These are phyloP conservation scores for Xerocomus potaroensis DNA, from an alignment of 768 basidiomycete species.

Conservation along the genomic window DNA sequence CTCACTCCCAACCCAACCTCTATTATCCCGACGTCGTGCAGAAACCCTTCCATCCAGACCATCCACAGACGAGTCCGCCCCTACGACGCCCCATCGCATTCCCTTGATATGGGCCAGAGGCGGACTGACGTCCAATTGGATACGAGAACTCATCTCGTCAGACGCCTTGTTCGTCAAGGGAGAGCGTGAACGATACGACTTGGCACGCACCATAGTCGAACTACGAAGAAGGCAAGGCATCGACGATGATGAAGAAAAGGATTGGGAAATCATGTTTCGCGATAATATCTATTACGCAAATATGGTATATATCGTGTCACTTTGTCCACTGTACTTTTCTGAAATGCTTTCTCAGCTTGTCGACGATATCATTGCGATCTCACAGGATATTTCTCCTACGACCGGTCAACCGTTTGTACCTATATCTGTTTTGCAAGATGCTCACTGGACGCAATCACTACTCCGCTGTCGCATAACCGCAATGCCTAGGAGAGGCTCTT, in stretches of 20 bases:
- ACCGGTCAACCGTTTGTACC: constrained; percentile 70
- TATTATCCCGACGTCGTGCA: constrained; percentile 24
- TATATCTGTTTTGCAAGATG: constrained; percentile 60
- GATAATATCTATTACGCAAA: constrained; percentile 81
- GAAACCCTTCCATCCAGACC: constrained; percentile 27
- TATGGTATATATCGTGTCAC: constrained; percentile 52
- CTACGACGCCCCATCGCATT: constrained; percentile 17
- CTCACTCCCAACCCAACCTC: constrained; percentile 15
- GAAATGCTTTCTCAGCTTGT: constrained; percentile 47
- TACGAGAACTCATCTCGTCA: constrained; percentile 66
- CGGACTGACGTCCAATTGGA: constrained; percentile 71
- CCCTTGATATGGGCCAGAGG: constrained; percentile 71
- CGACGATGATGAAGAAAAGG: constrained; percentile 58
- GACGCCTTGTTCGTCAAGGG: constrained; percentile 76
- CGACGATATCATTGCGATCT: constrained; percentile 74
- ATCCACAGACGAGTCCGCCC: constrained; percentile 12
- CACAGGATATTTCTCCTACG: constrained; percentile 68
- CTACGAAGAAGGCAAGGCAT: constrained; percentile 56
- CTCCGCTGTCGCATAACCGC: constrained; percentile 56
- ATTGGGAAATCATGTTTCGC: constrained; percentile 68
- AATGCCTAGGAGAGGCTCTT: constrained; percentile 23
- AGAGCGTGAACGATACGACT: constrained; percentile 76
- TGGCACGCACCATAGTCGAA: constrained; percentile 74
- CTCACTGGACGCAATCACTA: constrained; percentile 77
- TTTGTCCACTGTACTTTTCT: not conserved